Evolutionary conservation across 2,329 filamentous ascomycete genomes (phyloP), one percentile per base, ranked within the genome.

Genomic region (Aureobasidium sp.): DNA sequence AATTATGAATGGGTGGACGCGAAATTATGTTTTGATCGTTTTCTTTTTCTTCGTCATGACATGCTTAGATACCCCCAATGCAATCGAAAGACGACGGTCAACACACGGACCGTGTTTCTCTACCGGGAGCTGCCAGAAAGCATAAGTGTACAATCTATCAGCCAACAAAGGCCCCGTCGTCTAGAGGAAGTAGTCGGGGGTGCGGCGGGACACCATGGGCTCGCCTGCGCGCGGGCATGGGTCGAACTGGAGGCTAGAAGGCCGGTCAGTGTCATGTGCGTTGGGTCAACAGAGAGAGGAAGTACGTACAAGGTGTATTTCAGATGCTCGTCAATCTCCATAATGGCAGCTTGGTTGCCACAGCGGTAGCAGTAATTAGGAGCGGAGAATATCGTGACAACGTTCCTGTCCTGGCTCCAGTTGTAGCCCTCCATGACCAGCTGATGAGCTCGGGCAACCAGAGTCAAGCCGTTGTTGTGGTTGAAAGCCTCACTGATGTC

Each of bases 341-440:
- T 95, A 67, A 96, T 95, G 3, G 79, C 83, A 16, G 83, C 83
- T 57, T 86, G 90, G 64, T 97, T 97, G 52, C 90, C 90, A 65
- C 90, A 96, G 58, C 89, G 83, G 72, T 96, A 96, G 72, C 90
- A 96, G 75, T 96, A 96, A 69, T 96, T 96, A 1, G 90, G 90
- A 7, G 90, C 90, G 21, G 90, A 96, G 77, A 98, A 98, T 66
- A 98, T 97, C 32, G 93, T 98, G 57, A 98, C 93, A 48, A 98
- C 93, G 63, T 98, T 97, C 61, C 91, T 79, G 69, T 97, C 93
- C 71, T 97, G 93, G 60, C 90, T 96, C 93, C 93, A 98, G 71
- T 97, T 98, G 74, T 97, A 98, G 44, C 93, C 93, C 71, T 98
- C 93, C 91, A 97, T 98, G 57, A 98, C 93, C 69, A 98, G 77